phyloP scores from a whole-genome alignment of 306 rosid genomes.

The Nissolia schottii region DNA sequence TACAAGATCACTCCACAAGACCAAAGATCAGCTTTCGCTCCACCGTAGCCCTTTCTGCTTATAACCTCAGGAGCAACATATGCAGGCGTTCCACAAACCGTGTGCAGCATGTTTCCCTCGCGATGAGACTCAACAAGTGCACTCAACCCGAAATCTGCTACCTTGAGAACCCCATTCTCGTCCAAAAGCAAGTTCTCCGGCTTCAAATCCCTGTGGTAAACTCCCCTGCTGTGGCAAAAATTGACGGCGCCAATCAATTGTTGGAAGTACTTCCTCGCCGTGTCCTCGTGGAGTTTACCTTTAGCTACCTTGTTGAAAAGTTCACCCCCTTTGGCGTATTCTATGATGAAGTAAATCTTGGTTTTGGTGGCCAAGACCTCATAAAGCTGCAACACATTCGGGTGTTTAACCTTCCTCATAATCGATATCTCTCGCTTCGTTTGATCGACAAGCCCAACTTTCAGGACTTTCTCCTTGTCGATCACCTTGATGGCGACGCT shows the following conservation, averaged over 20 bases:
- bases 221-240: conserved; percentile 42
- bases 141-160: conserved; percentile 46
- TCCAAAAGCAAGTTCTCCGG: conserved; percentile 48
- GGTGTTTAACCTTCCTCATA: conserved; percentile 36
- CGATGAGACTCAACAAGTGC: conserved; percentile 27
- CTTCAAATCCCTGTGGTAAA: conserved; percentile 51
- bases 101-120: conserved; percentile 24
- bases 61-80: conserved; percentile 46
- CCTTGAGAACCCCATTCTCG: conserved; percentile 39
- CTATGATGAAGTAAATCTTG: conserved; percentile 46
- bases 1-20: conserved; percentile 43
- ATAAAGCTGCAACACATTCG: conserved; percentile 33
- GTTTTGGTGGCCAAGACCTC: conserved; percentile 47
- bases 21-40: conserved; percentile 42
- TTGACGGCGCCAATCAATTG: conserved; percentile 38
- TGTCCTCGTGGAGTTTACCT: conserved; percentile 27
- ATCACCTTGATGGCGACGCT: conserved; percentile 42
- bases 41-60: conserved; percentile 32
- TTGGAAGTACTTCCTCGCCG: conserved; percentile 40
- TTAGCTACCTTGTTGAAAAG: conserved; percentile 32
- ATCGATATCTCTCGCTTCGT: conserved; percentile 35
- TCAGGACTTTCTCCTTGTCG: conserved; percentile 34
- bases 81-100: conserved; percentile 45
- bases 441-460: conserved; percentile 28
- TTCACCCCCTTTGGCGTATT: conserved; percentile 49